Percentiles rank a stretch among this genome's conserved stretches.
These are phyloP conservation scores for Euryodendron excelsum DNA, from an alignment of 148 eudicot species.

Conservation along the genomic window DNA sequence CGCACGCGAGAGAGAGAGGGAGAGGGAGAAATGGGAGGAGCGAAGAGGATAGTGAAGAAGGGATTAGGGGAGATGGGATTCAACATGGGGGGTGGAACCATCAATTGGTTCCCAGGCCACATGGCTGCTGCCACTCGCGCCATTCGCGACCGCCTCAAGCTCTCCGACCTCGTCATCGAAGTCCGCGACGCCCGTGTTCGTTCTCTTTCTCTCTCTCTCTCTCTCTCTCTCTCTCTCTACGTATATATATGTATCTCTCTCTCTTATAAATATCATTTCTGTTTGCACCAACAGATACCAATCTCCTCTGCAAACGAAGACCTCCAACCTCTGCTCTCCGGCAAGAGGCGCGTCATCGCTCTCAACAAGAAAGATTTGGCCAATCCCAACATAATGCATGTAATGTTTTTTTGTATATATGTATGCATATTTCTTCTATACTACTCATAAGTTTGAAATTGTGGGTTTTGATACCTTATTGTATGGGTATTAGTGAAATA, in stretches of 20 bases:
- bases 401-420: constrained; percentile 17
- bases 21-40: constrained; percentile 29
- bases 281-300: constrained; percentile 55
- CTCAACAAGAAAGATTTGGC: constrained; percentile 97
- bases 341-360: constrained; percentile 79
- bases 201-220: neutral
- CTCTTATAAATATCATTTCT: neutral
- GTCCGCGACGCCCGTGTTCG: constrained; percentile 87
- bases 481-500: neutral
- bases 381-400: constrained; percentile 89
- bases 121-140: constrained; percentile 99
- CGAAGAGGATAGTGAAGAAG: constrained; percentile 35
- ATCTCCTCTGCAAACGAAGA: constrained; percentile 83
- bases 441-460: neutral
- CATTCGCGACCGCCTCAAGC: constrained; percentile 84
- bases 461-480: neutral
- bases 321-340: constrained; percentile 66
- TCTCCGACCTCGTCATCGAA: constrained; percentile 90
- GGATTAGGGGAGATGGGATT: constrained; percentile 67
- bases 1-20: constrained; percentile 2
- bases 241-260: neutral
- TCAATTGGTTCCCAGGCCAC: constrained; percentile 98
- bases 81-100: constrained; percentile 66
- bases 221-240: constrained; percentile 4
- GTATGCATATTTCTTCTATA: neutral